Evolutionary conservation across 2,329 filamentous ascomycete genomes (phyloP).

Genomic region (Calonectria hongkongensis): DNA sequence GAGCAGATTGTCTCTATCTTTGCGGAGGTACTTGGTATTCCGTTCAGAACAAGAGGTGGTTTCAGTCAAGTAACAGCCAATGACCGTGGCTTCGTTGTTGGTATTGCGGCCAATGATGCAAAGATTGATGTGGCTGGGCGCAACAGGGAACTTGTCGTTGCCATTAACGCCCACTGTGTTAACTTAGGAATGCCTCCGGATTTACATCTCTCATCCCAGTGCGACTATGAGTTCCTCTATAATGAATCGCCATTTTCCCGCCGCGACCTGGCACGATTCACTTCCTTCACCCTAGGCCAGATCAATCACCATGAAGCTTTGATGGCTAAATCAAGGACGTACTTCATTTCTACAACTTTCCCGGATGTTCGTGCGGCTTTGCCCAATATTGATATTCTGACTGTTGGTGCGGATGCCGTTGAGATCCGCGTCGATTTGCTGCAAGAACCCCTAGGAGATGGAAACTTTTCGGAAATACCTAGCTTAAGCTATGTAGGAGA

Average conservation of each 20-base stretch:
- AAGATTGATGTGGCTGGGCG: conserved; percentile 75
- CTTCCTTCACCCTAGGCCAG: conserved; percentile 87
- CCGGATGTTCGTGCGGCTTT: conserved; percentile 88
- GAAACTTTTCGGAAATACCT: conserved; percentile 78
- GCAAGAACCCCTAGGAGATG: conserved; percentile 80
- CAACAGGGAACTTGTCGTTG: conserved; percentile 75
- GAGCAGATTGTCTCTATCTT: conserved; percentile 84
- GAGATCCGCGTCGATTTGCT: conserved; percentile 90
- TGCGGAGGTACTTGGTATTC: conserved; percentile 86
- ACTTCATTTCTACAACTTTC: conserved; percentile 91
- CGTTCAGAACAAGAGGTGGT: conserved; percentile 75
- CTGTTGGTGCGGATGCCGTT: conserved; percentile 89
- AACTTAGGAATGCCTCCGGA: conserved; percentile 83
- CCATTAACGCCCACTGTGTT: conserved; percentile 86
- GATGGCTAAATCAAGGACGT: conserved; percentile 85
- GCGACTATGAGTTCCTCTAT: conserved; percentile 92
- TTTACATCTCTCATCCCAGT: conserved; percentile 77
- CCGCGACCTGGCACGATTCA: conserved; percentile 85
- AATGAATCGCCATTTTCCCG: conserved; percentile 82
- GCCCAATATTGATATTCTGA: conserved; percentile 90
- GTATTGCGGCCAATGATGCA: conserved; percentile 75
- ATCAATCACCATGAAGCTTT: conserved; percentile 86
- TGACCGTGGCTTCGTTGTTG: conserved; percentile 80
- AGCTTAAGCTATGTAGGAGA: conserved; percentile 90
- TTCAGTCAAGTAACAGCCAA: conserved; percentile 72